Evolutionary conservation across 164 flowering plant species (phyloP), one percentile per base, ranked within the genome.

Genomic region (Aristolochia contorta): DNA sequence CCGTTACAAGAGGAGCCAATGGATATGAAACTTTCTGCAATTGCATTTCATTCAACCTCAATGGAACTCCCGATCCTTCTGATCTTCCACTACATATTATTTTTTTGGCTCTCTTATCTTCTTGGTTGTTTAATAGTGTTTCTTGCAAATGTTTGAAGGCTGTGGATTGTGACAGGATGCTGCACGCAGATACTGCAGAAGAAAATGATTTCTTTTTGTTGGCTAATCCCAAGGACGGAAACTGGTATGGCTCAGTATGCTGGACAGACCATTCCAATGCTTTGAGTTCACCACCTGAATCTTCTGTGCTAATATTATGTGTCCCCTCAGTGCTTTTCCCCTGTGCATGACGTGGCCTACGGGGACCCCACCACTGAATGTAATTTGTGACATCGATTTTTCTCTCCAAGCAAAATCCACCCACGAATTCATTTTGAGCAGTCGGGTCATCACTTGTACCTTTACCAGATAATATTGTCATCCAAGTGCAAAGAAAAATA

Each of bases 361-460:
- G 80, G 7, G 76, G 65, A 4, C 91, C 87, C 98, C 98, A 93
- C 98, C 98, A 93, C 76, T 82, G 87, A 72, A 93, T 81, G 77
- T 87, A 82, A 74, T 67, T 69, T 24, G 96, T 83, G 32, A 93
- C 67, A 76, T 93, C 98, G 57, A 87, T 82, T 72, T 82, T 89
- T 69, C 96, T 89, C 32, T 90, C 97, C 21, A 82, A 65, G 65
- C 82, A 75, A 65, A 79, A 81, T 33, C 79, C 74, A 19, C 85
- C 82, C n/a, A 67, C 54, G 69, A 70, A 81, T 61, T 86, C 96
- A 64, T 74, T 75, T 49, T 84, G 91, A n/a, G 80, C 58, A 46
- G 82, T 70, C 41, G 83, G 68, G 53, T 87, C 90, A 67, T 89
- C 89, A 58, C 86, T 80, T 72, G 78, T 62, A 77, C 76, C 75